Conservation (phyloP, 441 rosid species). For the Syzygium syzygioides region DNA sequence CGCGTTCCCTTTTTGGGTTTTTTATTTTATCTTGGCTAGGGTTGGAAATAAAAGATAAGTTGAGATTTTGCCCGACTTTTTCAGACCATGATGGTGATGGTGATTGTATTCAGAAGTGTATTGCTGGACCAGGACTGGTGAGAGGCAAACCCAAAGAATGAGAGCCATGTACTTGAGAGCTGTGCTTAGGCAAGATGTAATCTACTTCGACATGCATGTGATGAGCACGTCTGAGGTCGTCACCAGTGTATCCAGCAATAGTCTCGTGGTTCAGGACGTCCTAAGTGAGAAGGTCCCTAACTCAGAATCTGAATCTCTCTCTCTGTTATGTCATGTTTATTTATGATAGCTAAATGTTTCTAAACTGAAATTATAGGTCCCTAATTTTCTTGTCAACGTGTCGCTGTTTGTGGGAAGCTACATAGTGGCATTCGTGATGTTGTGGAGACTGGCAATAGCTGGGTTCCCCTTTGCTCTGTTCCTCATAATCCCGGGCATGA, state of each 20-base stretch:
- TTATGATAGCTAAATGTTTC: neutral
- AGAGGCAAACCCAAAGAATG: slow-evolving; percentile 77
- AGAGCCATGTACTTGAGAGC: slow-evolving; percentile 44
- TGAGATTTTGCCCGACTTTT: neutral
- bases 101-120: slow-evolving; percentile 43
- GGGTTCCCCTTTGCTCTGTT: slow-evolving; percentile 7
- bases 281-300: neutral
- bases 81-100: neutral
- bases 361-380: neutral
- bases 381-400: neutral
- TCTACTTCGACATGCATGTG: slow-evolving; percentile 36
- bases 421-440: neutral
- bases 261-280: neutral
- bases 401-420: neutral
- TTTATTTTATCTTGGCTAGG: neutral
- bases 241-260: neutral
- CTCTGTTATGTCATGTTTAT: neutral
- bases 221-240: slow-evolving; percentile 31
- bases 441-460: neutral
- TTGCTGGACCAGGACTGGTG: slow-evolving; percentile 89
- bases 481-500: slow-evolving; percentile 59
- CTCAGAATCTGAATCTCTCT: neutral
- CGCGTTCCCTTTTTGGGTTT: neutral
- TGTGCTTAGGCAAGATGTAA: neutral
- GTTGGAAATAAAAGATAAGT: neutral